A percentile compares a stretch with the other conserved stretches of the same genome.
Evolutionary conservation across 2,329 filamentous ascomycete species (phyloP).

Genomic region (Sclerotinia borealis): DNA sequence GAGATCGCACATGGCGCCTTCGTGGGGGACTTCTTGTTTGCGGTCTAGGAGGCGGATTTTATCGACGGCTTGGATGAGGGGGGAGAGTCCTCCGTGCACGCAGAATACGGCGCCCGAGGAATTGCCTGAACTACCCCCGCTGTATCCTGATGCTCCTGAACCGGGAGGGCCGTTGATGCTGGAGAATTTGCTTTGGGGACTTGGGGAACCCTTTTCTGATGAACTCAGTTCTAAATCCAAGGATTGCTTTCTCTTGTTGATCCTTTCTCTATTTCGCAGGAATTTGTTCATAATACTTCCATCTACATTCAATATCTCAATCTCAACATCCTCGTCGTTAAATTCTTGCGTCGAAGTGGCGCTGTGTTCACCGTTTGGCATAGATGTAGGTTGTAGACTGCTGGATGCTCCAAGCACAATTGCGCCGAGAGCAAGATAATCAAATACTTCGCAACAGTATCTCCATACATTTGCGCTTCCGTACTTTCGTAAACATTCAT

Average conservation of each 20-base stretch:
- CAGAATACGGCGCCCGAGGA: conserved; percentile 81
- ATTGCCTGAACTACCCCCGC: conserved; percentile 57
- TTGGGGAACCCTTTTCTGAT: conserved; percentile 27
- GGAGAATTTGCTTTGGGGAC: conserved; percentile 36
- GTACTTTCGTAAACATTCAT: conserved; percentile 93
- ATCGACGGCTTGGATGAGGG: conserved; percentile 86
- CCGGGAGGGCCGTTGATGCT: conserved; percentile 66
- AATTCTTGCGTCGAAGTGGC: conserved; percentile 42
- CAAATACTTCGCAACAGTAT: conserved; percentile 96
- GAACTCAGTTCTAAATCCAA: conserved; percentile 35
- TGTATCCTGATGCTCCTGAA: conserved; percentile 68
- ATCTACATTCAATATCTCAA: conserved; percentile 83
- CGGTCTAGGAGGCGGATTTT: conserved; percentile 92
- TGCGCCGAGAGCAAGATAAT: conserved; percentile 95
- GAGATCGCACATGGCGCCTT: conserved; percentile 97
- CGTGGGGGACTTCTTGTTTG: conserved; percentile 97
- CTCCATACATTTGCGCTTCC: conserved; percentile 95
- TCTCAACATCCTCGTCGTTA: conserved; percentile 71
- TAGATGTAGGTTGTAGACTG: conserved; percentile 44
- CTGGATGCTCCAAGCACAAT: conserved; percentile 87
- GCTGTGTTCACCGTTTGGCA: conserved; percentile 37
- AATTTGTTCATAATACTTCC: conserved; percentile 74
- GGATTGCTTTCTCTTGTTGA: conserved; percentile 31
- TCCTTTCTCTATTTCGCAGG: conserved; percentile 40
- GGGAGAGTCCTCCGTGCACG: conserved; percentile 89